phyloP scores from a whole-genome alignment of 1,139 yeast species.

The Blastobotrys buckinghamii region DNA sequence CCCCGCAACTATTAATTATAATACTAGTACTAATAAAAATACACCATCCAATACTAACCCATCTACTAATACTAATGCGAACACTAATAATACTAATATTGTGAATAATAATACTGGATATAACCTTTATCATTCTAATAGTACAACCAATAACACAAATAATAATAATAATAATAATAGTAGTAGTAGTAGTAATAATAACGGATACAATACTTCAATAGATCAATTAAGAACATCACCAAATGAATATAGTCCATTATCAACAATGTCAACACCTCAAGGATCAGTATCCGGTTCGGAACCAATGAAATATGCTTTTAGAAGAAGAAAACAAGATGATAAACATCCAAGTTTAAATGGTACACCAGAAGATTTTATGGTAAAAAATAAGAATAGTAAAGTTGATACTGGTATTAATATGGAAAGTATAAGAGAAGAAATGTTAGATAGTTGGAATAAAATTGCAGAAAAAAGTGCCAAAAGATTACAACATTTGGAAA shows the following conservation, averaged over 20 bases:
- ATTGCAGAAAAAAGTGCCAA: constrained; percentile 25
- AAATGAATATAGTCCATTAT: background rate
- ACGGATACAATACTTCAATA: too few relatives aligned
- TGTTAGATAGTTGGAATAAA: constrained; percentile 29
- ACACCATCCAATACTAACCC: too few relatives aligned
- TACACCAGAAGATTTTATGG: constrained; percentile 20
- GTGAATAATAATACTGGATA: background rate
- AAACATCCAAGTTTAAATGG: constrained; percentile 14
- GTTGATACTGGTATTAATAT: constrained; percentile 23
- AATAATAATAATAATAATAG: background rate
- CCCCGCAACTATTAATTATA: background rate
- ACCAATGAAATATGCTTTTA: background rate
- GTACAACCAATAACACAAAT: background rate
- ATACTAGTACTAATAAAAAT: background rate
- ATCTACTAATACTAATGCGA: too few relatives aligned
- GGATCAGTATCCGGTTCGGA: background rate
- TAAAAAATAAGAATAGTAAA: background rate
- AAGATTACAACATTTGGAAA: constrained; percentile 18
- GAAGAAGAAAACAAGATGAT: background rate
- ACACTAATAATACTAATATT: background rate
- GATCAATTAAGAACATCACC: background rate
- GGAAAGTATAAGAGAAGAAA: constrained; percentile 27
- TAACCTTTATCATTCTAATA: background rate
- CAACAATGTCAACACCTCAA: background rate
- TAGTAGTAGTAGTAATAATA: background rate